Evolutionary conservation across 495 filamentous ascomycete species (phyloP).

Genomic region (Extremus antarcticus): DNA sequence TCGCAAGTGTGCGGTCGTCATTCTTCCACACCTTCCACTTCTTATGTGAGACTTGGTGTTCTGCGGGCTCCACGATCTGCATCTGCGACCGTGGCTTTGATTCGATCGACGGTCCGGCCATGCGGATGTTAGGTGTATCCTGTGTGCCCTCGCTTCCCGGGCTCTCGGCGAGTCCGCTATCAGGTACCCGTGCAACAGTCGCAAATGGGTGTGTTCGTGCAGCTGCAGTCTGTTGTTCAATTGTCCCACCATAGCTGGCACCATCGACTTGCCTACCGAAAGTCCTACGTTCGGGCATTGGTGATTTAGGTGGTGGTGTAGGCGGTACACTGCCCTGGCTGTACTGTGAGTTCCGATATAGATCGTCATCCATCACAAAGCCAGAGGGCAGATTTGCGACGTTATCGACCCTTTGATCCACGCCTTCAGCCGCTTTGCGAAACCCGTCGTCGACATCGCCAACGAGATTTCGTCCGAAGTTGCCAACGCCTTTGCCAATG

Average conservation of each 20-base stretch:
- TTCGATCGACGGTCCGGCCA: constrained; percentile 12
- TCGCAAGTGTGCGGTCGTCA: constrained; percentile 18
- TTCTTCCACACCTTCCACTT: constrained; percentile 24
- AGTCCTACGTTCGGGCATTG: not conserved
- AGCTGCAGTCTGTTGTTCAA: not conserved
- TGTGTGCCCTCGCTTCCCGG: constrained; percentile 9
- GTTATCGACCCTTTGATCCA: constrained; percentile 4
- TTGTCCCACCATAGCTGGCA: not conserved
- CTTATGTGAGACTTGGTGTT: not conserved
- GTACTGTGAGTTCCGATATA: constrained; percentile 4
- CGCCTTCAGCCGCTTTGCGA: constrained; percentile 24
- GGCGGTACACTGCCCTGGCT: constrained; percentile 3
- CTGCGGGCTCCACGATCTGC: constrained; percentile 12
- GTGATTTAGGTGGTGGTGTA: constrained; percentile 7
- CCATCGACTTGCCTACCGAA: not conserved
- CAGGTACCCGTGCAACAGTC: not conserved
- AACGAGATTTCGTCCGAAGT: constrained; percentile 43
- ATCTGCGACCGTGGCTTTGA: constrained; percentile 10
- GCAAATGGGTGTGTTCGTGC: constrained; percentile 5
- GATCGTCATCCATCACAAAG: constrained; percentile 17
- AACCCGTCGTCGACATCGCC: constrained; percentile 40
- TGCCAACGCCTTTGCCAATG: constrained; percentile 53
- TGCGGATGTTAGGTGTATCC: not conserved
- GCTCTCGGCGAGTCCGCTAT: not conserved
- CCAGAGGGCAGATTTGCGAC: constrained; percentile 7